Evolutionary conservation across 495 filamentous ascomycete genomes (phyloP), one percentile per base, ranked within the genome.

Genomic region (Chaetomidium leptoderma): DNA sequence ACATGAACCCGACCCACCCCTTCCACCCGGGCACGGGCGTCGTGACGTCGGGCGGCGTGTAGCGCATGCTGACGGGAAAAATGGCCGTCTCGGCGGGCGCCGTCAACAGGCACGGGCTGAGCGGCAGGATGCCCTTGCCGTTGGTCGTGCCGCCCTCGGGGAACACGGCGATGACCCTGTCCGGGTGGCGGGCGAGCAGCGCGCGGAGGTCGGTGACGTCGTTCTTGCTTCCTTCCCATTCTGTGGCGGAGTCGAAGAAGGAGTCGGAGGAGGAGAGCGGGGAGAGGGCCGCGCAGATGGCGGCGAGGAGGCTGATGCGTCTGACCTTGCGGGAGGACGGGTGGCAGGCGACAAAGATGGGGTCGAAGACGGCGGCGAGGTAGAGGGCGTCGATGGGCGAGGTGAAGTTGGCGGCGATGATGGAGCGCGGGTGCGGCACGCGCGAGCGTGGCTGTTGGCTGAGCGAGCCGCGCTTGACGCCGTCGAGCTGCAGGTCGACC

Each of bases 401-500:
- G 29, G 91, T 97, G 67, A 89, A 91, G 47, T 89, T 91, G 46
- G 87, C 88, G 40, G 92, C 91, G 63, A 99, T 95, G 55, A 99
- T 75, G 29, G 83, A 84, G 3, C 83, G 80, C 6, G 86, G 83
- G 51, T 84, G 82, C 0, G 93, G 95, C 1, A 97, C 81, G 16
- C 88, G 81, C 2, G 74, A 80, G 35, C 79, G 71, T 53, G 87
- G 77, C 67, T 88, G 83, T 60, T 76, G 74, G 27, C 74, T 76
- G 26, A 83, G 70, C 9, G 77, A 76, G 78, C 93, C 93, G 76
- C 90, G 91, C 72, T 86, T 87, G 35, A 99, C 93, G 30, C 92
- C 91, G 68, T 97, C 93, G 40, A 99, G 86, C 64, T 97, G 92
- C 1, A 99, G 78, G 72, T 97, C 93, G 48, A 96, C 87, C 92